Base-by-base conservation (phyloP, 1,284 basidiomycete genomes). In the Trichosporon asahii region DNA sequence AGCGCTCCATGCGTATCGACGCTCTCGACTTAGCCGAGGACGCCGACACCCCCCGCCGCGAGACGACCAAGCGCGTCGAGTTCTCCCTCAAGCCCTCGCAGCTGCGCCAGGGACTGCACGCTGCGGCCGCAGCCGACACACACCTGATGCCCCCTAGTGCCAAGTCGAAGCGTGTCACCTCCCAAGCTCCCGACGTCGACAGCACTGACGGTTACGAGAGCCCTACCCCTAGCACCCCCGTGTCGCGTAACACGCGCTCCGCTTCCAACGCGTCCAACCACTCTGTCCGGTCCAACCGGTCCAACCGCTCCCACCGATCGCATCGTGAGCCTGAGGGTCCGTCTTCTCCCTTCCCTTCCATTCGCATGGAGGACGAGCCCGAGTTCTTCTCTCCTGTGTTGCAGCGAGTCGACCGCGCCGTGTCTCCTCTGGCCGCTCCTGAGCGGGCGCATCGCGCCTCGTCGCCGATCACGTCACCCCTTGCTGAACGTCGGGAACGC, bases 271-370 rank as follows among this genome's bases (percentile, higher is more conserved):
- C 14, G 7, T 66, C 65, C 27, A 53, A 33, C 46, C 44, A 57
- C 53, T 66, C 64, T 8, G 33, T 31, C 57, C 60, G 18, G 23
- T 53, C 60, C 33, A 35, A 49, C 15, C 65, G 35, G 23, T 69
- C 65, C 15, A 21, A 65, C 60, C 61, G 57, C 27, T 66, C 68
- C n/a, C 67, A 67, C 18, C 68, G 53, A 21, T 64, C 68, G 7
- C 57, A 53, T 33, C 63, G 66, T n/a, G 57, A 49, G 21, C 18
- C 40, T 3, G 78, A 76, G 31, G 79, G 75, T 0, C 86, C 86
- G 49, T 86, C 70, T 2, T 83, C 88, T 0, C 90, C 92, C 0
- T 93, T 94, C 84, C 93, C 93, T 0, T 88, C 89, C 71, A 93
- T 94, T 65, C 88, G 89, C 15, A 90, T 91, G 11, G 88, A 88